Percentiles rank a stretch among this genome's conserved stretches.
Conservation (phyloP, 352 stramenopile species). For the Phytophthora sansomeana region DNA sequence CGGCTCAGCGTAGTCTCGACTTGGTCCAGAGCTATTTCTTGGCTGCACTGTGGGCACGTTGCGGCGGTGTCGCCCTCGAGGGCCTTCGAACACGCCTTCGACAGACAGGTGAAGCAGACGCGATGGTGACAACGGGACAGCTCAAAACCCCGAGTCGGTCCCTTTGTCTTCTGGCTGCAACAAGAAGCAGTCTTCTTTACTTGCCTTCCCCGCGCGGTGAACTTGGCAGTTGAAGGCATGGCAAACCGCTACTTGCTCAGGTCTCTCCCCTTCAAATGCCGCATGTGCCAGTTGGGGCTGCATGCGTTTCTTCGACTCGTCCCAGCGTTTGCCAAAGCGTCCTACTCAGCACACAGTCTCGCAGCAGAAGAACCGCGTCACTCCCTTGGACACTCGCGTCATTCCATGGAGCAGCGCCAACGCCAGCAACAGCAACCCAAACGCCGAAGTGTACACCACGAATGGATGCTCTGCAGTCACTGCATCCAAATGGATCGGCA, state of each 20-base stretch:
- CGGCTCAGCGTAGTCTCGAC: slow-evolving; percentile 29
- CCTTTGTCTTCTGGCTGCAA: slow-evolving; percentile 17
- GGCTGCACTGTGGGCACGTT: slow-evolving; percentile 27
- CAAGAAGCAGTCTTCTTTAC: slow-evolving; percentile 17
- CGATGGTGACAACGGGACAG: slow-evolving; percentile 23
- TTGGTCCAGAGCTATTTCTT: slow-evolving; percentile 37
- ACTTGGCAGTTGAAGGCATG: slow-evolving; percentile 29
- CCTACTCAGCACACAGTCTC: slow-evolving; percentile 26
- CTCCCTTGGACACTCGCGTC: slow-evolving; percentile 47
- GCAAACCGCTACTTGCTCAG: too few species aligned
- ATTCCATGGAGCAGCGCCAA: slow-evolving; percentile 52
- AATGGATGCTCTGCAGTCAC: slow-evolving; percentile 36
- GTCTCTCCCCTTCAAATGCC: slow-evolving; percentile 36
- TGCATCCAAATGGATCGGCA: slow-evolving; percentile 31
- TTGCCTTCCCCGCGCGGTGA: slow-evolving; percentile 4
- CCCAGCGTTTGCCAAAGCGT: slow-evolving; percentile 23
- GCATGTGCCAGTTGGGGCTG: slow-evolving; percentile 7
- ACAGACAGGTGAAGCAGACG: slow-evolving; percentile 35
- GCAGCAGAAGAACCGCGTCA: slow-evolving; percentile 72
- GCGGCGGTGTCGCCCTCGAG: slow-evolving; percentile 10
- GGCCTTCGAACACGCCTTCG: slow-evolving; percentile 27
- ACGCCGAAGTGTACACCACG: slow-evolving; percentile 38
- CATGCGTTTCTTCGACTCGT: slow-evolving; percentile 20
- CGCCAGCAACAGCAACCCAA: slow-evolving; percentile 40
- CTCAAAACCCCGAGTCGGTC: slow-evolving; percentile 8